Conservation (phyloP, 2,329 filamentous ascomycete species). For the Penicillium sp. region DNA sequence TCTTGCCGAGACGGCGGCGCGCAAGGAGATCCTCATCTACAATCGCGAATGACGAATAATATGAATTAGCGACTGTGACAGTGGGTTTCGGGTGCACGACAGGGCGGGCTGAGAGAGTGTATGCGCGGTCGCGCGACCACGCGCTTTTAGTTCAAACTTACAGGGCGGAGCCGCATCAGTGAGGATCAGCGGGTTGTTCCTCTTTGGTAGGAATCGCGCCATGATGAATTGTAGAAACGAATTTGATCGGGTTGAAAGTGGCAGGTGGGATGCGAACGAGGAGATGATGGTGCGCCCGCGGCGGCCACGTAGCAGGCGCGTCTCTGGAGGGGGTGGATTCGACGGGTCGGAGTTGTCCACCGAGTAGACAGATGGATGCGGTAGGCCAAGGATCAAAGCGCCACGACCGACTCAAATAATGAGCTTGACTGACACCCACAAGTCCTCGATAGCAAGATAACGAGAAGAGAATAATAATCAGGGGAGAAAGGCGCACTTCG, state of each 20-base stretch:
- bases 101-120: neutral
- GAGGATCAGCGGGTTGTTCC: slow-evolving; percentile 50
- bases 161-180: slow-evolving; percentile 47
- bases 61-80: slow-evolving; percentile 19
- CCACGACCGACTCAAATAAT: slow-evolving; percentile 3
- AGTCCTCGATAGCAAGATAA: slow-evolving; percentile 9
- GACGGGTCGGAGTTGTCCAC: slow-evolving; percentile 24
- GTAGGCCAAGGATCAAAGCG: slow-evolving; percentile 3
- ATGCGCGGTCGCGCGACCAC: slow-evolving; percentile 23
- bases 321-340: slow-evolving; percentile 24
- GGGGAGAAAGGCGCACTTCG: slow-evolving; percentile 25
- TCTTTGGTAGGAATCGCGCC: slow-evolving; percentile 50
- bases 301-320: slow-evolving; percentile 51
- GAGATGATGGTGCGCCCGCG: slow-evolving; percentile 34
- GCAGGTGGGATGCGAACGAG: slow-evolving; percentile 17
- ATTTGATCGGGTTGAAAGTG: slow-evolving; percentile 5
- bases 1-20: slow-evolving; percentile 88
- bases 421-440: slow-evolving; percentile 8
- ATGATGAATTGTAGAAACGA: slow-evolving; percentile 29
- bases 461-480: slow-evolving; percentile 20
- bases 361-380: slow-evolving; percentile 6
- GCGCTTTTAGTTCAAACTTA: slow-evolving; percentile 37
- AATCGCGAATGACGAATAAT: slow-evolving; percentile 7
- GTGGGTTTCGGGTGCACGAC: slow-evolving; percentile 10
- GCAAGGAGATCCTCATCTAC: slow-evolving; percentile 73